Evolutionary conservation across 345 rosid genomes (phyloP), one percentile per base, ranked within the genome.

Genomic region (Ceriops decandra): DNA sequence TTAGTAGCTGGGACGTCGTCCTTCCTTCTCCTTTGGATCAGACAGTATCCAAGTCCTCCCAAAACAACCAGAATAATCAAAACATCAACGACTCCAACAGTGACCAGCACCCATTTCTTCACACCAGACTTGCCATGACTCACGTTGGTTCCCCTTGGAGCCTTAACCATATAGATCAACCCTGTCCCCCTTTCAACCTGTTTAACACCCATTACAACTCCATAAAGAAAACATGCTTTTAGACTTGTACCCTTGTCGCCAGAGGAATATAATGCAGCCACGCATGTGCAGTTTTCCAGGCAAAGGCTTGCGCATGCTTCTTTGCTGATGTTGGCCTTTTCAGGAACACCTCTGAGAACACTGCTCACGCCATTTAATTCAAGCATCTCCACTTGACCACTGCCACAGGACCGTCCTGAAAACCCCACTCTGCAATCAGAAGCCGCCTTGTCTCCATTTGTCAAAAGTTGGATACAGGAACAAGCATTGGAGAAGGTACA

Each of bases 1-100:
- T 66, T 56, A 35, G 74, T 19, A 38, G 52, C 57, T 1, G 52
- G 15, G 17, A 17, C 2, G 56, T 57, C 4, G 52, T 62, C 65
- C 57, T 83, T 86, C 63, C 82, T 66, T 54, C 91, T 81, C 74
- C 78, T 85, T 51, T 76, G 52, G 57, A 90, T 80, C 75, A 83
- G 78, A 80, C 86, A 85, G 66, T 81, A 87, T 4, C 66, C 81
- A 65, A 89, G 60, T 4, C 96, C 97, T 61, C 85, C 89, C 1
- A 87, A 13, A 76, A 90, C 71, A 62, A 81, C 53, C 64, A 89
- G 26, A 28, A 93, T 74, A 1, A 93, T 74, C 46, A 81, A 62
- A 46, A 84, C 90, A 76, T 93, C 98, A 60, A 80, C 83, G 26
- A 86, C 88, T 46, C 85, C 97, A 11, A 93, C 91, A 76, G 89